These are phyloP conservation scores for Trypanosoma caninum DNA, from an alignment of 208 protist genomes.

Conservation along the genomic window DNA sequence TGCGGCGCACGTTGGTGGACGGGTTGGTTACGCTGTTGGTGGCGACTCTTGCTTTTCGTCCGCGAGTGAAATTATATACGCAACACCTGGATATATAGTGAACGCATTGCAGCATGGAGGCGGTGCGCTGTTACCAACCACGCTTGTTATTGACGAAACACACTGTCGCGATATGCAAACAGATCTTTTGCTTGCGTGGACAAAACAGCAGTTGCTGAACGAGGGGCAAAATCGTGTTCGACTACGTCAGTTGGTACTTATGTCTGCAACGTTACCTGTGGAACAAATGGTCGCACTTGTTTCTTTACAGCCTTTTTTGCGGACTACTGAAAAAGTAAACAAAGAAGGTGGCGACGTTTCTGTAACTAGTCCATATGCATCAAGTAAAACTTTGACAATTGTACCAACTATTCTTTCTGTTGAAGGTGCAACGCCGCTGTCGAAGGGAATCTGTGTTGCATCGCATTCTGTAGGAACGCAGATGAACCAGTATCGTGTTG, in stretches of 20 bases:
- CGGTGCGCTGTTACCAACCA: conserved; percentile 40
- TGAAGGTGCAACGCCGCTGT: not conserved
- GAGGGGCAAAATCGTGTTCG: not conserved
- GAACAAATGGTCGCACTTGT: conserved; percentile 49
- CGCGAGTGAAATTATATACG: conserved; percentile 72
- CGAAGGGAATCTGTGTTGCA: not conserved
- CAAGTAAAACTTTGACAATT: not conserved
- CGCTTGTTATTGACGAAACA: conserved; percentile 75
- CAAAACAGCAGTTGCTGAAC: conserved; percentile 8
- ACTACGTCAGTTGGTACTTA: conserved; percentile 57
- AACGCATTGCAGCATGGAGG: conserved; percentile 33
- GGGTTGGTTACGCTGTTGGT: conserved; percentile 74
- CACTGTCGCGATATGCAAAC: conserved; percentile 73
- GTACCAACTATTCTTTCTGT: conserved; percentile 8
- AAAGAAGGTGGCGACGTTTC: not conserved
- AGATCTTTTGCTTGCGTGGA: conserved; percentile 61
- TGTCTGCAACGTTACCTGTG: conserved; percentile 68
- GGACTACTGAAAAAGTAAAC: not conserved
- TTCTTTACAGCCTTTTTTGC: not conserved
- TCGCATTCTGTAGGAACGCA: not conserved
- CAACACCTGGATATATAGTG: conserved; percentile 67
- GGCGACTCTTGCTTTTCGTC: conserved; percentile 41
- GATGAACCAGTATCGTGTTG: conserved; percentile 29
- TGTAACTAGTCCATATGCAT: too few species aligned
- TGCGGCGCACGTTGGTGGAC: conserved; percentile 30